Base-by-base conservation (phyloP, 1,284 basidiomycete genomes). In the Testicularia cyperi region DNA sequence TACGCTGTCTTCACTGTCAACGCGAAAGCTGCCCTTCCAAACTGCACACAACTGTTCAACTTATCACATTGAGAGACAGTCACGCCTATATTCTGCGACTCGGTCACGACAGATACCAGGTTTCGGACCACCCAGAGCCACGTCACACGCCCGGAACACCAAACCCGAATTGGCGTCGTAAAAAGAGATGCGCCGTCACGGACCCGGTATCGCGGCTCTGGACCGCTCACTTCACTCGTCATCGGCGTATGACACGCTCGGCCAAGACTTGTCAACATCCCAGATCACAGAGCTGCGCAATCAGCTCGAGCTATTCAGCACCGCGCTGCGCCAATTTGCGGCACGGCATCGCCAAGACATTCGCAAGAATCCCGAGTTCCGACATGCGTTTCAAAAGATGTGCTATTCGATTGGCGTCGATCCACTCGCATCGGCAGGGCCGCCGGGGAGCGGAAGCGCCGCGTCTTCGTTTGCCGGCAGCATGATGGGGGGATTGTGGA, bases 361-460 rank as follows among this genome's bases (percentile, higher is more conserved):
- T 72, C 64, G 85, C 48, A 82, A 82, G 44, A 89, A 96, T 70
- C 89, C 95, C 1, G 82, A 83, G 2, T 94, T 98, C 74, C 83
- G 94, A 2, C 87, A 88, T 80, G 87, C 86, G 13, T 98, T 98
- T 78, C 90, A 92, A 68, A 87, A 89, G 53, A 96, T 98, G 91
- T 99, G 95, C 75, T 84, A 87, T 1, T 86, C 87, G 13, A 88
- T 99, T 44, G 92, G 91, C 21, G 90, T 99, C 15, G 95, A 98
- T 76, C 94, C 95, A 0, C 83, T 98, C 15, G 88, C 74, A 0
- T 34, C 60, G 12, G 38, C 65, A 37, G 3, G 35, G 24, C 34
- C 54, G 9, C 16, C 29, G 29, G 33, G 33, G 9, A 22, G 33
- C 20, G n/a, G n/a, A n/a, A n/a, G n/a, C n/a, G n/a, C n/a, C n/a